Percentiles rank a stretch among this genome's conserved stretches.
Evolutionary conservation across 768 basidiomycete genomes (phyloP).

Genomic region (Gelatoporia subvermispora): DNA sequence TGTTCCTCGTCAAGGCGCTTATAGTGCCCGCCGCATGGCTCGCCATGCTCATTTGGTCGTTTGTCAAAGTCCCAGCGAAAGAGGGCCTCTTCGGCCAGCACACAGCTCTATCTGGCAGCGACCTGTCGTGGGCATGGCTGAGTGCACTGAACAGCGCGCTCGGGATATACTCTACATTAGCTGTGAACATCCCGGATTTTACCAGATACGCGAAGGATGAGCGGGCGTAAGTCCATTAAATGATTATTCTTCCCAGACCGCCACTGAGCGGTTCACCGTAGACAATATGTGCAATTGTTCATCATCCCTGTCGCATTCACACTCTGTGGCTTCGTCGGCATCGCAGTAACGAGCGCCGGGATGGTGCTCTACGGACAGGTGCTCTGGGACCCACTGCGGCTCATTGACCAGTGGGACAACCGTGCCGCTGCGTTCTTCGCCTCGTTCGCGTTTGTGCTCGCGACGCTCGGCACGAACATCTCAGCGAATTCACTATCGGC

Average conservation of each 20-base stretch:
- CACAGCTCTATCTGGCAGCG: slow-evolving; percentile 45
- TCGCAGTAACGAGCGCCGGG: slow-evolving; percentile 77
- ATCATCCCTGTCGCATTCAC: slow-evolving; percentile 79
- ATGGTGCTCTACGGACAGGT: slow-evolving; percentile 61
- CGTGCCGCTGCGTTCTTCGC: slow-evolving; percentile 84
- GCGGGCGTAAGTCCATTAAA: slow-evolving; percentile 6
- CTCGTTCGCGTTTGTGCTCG: slow-evolving; percentile 66
- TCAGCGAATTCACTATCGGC: slow-evolving; percentile 75
- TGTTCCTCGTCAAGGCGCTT: slow-evolving; percentile 64
- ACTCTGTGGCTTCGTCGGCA: slow-evolving; percentile 71
- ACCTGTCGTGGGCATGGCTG: slow-evolving; percentile 76
- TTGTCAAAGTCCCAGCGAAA: slow-evolving; percentile 56
- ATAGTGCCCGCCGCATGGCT: slow-evolving; percentile 41
- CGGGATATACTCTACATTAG: slow-evolving; percentile 66
- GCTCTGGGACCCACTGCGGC: slow-evolving; percentile 70
- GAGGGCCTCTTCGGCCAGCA: slow-evolving; percentile 53
- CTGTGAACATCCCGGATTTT: slow-evolving; percentile 85
- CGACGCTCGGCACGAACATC: slow-evolving; percentile 62
- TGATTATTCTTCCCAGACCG: neutral
- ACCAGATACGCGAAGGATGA: slow-evolving; percentile 32
- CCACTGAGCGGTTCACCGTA: slow-evolving; percentile 14
- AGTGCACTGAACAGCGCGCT: slow-evolving; percentile 71
- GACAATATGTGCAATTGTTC: slow-evolving; percentile 68
- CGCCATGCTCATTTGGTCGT: slow-evolving; percentile 75
- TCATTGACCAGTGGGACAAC: slow-evolving; percentile 81